Evolutionary conservation across 257 asterid species (phyloP).

Genomic region (Thymus mandschuricus): DNA sequence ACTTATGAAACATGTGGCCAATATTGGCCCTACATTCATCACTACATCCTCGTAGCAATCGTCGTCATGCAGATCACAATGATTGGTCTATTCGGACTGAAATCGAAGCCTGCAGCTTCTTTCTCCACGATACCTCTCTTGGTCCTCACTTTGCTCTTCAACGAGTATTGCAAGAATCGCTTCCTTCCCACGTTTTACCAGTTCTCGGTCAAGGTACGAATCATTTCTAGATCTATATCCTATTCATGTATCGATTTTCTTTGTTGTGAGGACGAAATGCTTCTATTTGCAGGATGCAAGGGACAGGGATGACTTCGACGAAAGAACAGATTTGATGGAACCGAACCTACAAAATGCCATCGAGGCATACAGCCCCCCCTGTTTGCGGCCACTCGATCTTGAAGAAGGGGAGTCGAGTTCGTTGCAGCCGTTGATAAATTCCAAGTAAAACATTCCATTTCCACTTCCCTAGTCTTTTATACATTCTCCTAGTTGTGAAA

Average conservation of each 20-base stretch:
- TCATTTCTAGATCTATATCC: background rate
- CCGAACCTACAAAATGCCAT: constrained; percentile 55
- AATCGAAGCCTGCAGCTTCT: constrained; percentile 90
- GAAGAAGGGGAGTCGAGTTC: constrained; percentile 55
- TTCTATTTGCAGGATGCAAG: constrained; percentile 66
- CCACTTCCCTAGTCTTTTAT: constrained; percentile 13
- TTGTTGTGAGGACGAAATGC: background rate
- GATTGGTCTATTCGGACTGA: constrained; percentile 94
- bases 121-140: constrained; percentile 74
- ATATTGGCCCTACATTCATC: constrained; percentile 92
- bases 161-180: constrained; percentile 87
- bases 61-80: constrained; percentile 80
- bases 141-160: constrained; percentile 68
- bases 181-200: constrained; percentile 75
- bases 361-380: constrained; percentile 86
- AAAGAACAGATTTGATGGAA: constrained; percentile 53
- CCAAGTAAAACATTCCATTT: constrained; percentile 24
- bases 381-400: constrained; percentile 57
- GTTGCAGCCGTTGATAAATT: constrained; percentile 46
- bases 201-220: constrained; percentile 72
- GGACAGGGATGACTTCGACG: constrained; percentile 77
- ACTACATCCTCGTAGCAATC: constrained; percentile 71
- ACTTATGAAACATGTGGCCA: constrained; percentile 89
- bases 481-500: background rate
- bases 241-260: background rate